Conservation (phyloP, 2,329 filamentous ascomycete genomes). For the Chrysosporium keratinophilum region DNA sequence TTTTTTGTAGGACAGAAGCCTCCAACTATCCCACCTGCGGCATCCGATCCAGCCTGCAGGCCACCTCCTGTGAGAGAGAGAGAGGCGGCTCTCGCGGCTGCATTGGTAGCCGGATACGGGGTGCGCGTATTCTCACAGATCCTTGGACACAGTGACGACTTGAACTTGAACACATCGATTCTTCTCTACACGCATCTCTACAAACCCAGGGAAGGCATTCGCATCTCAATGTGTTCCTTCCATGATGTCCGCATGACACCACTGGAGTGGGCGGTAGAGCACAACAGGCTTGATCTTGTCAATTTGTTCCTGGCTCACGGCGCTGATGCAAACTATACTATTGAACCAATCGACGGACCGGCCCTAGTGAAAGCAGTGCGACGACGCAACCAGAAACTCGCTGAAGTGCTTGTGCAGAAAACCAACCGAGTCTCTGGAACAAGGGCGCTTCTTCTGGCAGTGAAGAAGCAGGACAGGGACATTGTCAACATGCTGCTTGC, state of each 20-base stretch:
- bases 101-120: constrained; percentile 14
- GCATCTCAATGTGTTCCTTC: background rate
- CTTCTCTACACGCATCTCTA: constrained; percentile 1
- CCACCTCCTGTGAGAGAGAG: constrained; percentile 2
- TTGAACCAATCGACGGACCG: constrained; percentile 8
- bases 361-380: constrained; percentile 16
- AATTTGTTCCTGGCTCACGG: constrained; percentile 16
- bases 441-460: constrained; percentile 15
- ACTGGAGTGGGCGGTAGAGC: constrained; percentile 15
- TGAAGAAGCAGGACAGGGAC: constrained; percentile 15
- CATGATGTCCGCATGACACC: constrained; percentile 11
- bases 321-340: constrained; percentile 13
- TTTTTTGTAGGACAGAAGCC: background rate
- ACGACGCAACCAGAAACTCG: constrained; percentile 14
- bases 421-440: constrained; percentile 14
- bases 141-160: constrained; percentile 13
- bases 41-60: too few relatives aligned
- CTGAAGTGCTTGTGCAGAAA: constrained; percentile 15
- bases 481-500: constrained; percentile 17
- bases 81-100: constrained; percentile 12
- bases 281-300: constrained; percentile 13
- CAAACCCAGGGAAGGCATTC: background rate
- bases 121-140: constrained; percentile 12
- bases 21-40: background rate
- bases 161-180: constrained; percentile 8